These are phyloP conservation scores for Pythium grandisporangium DNA, from an alignment of 352 stramenopile species.

Conservation along the genomic window DNA sequence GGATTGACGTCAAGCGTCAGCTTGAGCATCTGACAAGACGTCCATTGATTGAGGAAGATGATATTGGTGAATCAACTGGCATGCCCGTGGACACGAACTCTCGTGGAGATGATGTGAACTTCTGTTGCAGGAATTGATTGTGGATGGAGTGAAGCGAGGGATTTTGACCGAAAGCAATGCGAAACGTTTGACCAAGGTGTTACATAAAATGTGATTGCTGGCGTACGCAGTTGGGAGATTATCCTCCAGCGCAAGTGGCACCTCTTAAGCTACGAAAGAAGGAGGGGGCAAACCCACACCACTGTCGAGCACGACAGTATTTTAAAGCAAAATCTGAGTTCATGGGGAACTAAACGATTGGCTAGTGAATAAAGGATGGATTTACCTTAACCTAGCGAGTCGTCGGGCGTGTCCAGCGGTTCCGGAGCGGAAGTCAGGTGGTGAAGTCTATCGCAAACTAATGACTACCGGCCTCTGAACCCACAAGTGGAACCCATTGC, in stretches of 20 bases:
- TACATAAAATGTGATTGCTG: slow-evolving; percentile 8
- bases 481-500: slow-evolving; percentile 9
- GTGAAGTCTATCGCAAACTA: slow-evolving; percentile 12
- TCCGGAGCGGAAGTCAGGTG: slow-evolving; percentile 6
- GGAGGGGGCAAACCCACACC: slow-evolving; percentile 9
- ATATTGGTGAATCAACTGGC: not conserved
- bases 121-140: too few species aligned
- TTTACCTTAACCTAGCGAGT: slow-evolving; percentile 12
- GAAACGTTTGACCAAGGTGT: not conserved
- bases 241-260: slow-evolving; percentile 9
- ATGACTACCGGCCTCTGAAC: slow-evolving; percentile 18
- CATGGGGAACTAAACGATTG: slow-evolving; percentile 10
- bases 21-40: slow-evolving; percentile 1
- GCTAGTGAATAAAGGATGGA: slow-evolving; percentile 15
- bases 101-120: too few species aligned
- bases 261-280: slow-evolving; percentile 15
- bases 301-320: slow-evolving; percentile 13
- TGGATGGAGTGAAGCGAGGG: not conserved
- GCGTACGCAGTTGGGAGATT: slow-evolving; percentile 6
- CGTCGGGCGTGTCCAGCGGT: slow-evolving; percentile 13
- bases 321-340: slow-evolving; percentile 9
- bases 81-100: not conserved
- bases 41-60: slow-evolving; percentile 4
- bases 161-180: not conserved
- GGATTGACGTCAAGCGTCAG: not conserved